Conservation (phyloP, 2,329 filamentous ascomycete species). For the Fusarium sp. region DNA sequence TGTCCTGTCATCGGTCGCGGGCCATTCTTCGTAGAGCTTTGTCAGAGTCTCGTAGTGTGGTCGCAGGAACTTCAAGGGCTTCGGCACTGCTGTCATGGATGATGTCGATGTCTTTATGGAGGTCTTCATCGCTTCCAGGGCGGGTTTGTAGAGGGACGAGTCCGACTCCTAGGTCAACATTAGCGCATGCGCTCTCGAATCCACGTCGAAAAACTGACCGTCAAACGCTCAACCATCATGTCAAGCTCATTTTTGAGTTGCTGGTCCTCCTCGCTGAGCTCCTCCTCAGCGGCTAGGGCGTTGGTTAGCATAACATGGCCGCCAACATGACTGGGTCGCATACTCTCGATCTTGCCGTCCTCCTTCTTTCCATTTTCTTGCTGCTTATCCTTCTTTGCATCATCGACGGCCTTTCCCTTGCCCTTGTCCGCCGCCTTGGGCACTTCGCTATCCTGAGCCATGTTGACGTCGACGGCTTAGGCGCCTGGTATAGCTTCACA, state of each 20-base stretch:
- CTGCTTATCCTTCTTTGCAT: constrained; percentile 76
- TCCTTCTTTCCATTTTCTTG: constrained; percentile 81
- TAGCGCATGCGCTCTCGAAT: constrained; percentile 14
- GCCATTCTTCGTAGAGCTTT: constrained; percentile 91
- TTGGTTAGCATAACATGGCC: constrained; percentile 36
- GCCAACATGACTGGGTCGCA: constrained; percentile 35
- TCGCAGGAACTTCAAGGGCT: constrained; percentile 96
- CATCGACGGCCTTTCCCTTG: constrained; percentile 90
- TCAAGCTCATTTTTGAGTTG: constrained; percentile 98
- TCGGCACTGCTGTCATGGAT: constrained; percentile 99
- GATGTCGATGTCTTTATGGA: constrained; percentile 99
- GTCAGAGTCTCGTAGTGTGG: constrained; percentile 94
- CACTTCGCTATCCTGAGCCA: constrained; percentile 95
- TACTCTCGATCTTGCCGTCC: constrained; percentile 70
- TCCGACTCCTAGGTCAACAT: constrained; percentile 77
- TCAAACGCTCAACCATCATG: constrained; percentile 95
- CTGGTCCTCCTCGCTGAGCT: constrained; percentile 97
- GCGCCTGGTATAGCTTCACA: constrained; percentile 43
- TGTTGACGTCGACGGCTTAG: constrained; percentile 60
- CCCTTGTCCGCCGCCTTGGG: constrained; percentile 90
- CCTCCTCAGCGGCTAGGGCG: constrained; percentile 69
- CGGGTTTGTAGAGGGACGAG: constrained; percentile 87
- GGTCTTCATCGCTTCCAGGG: constrained; percentile 95
- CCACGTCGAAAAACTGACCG: constrained; percentile 64
- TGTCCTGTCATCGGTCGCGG: constrained; percentile 84